Percentiles rank a stretch among this genome's conserved stretches.
Evolutionary conservation across 2,329 filamentous ascomycete species (phyloP).

Genomic region (Thelonectria rubi): DNA sequence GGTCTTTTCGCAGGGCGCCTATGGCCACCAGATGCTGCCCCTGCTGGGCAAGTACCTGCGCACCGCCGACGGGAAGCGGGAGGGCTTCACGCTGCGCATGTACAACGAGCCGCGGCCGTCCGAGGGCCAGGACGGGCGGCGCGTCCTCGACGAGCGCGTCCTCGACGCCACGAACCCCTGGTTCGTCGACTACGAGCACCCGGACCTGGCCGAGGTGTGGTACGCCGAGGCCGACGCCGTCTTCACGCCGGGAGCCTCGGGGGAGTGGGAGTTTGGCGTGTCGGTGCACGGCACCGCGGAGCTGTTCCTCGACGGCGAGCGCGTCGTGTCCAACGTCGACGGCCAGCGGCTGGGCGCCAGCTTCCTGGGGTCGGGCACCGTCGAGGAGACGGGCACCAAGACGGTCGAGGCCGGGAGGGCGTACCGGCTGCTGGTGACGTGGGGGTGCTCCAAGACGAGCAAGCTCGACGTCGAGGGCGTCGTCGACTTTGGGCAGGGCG

Average conservation of each 20-base stretch:
- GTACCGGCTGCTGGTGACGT: constrained; percentile 27
- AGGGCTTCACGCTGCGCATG: constrained; percentile 41
- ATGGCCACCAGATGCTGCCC: constrained; percentile 46
- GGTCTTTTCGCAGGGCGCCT: constrained; percentile 41
- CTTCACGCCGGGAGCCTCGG: constrained; percentile 32
- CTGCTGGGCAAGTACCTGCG: constrained; percentile 40
- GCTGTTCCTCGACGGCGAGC: constrained; percentile 46
- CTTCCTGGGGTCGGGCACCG: constrained; percentile 48
- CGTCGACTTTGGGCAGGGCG: constrained; percentile 29
- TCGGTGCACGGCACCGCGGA: constrained; percentile 46
- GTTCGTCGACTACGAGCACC: constrained; percentile 42
- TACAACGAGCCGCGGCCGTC: constrained; percentile 32
- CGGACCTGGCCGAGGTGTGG: constrained; percentile 34
- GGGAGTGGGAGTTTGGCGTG: constrained; percentile 46
- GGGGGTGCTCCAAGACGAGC: constrained; percentile 25
- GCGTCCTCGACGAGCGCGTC: constrained; percentile 35
- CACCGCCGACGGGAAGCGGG: constrained; percentile 32
- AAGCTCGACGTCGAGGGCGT: constrained; percentile 21
- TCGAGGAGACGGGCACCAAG: constrained; percentile 42
- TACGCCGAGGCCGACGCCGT: constrained; percentile 39
- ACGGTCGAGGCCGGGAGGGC: constrained; percentile 23
- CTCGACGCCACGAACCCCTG: constrained; percentile 38
- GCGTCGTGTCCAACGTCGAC: constrained; percentile 43
- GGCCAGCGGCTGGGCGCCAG: constrained; percentile 45
- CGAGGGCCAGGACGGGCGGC: constrained; percentile 2